A percentile compares a stretch with the other conserved stretches of the same genome.
These are phyloP conservation scores for Psilocybe tampanensis DNA, from an alignment of 768 basidiomycete genomes.

Conservation along the genomic window DNA sequence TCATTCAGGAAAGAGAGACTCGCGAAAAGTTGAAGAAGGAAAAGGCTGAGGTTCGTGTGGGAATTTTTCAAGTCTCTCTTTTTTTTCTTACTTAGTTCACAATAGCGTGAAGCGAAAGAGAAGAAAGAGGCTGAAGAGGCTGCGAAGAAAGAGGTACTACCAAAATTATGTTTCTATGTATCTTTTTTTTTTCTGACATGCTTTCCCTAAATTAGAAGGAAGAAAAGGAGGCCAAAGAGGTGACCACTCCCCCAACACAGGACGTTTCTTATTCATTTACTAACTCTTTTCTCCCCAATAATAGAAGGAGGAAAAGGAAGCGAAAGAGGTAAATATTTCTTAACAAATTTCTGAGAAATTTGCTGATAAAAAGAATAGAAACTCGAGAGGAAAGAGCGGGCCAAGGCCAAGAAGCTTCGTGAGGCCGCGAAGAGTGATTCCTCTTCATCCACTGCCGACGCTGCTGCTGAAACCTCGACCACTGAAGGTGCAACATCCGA, in stretches of 20 bases:
- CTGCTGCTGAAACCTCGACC: conserved; percentile 27
- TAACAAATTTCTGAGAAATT: neutral
- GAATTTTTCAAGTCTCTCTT: neutral
- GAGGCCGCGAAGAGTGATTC: conserved; percentile 48
- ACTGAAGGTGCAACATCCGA: conserved; percentile 31
- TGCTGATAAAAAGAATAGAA: conserved; percentile 39
- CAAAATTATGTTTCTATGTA: neutral
- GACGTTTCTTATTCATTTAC: conserved; percentile 10
- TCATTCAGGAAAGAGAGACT: conserved; percentile 79
- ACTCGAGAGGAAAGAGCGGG: conserved; percentile 48
- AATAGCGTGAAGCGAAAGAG: conserved; percentile 78
- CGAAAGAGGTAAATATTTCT: conserved; percentile 51
- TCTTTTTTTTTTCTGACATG: neutral
- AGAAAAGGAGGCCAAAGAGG: conserved; percentile 56
- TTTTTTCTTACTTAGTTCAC: conserved; percentile 14
- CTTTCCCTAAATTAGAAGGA: conserved; percentile 36
- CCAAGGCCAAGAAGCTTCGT: conserved; percentile 38
- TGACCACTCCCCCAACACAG: conserved; percentile 22
- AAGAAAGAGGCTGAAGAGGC: conserved; percentile 75
- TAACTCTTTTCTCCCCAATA: conserved; percentile 19
- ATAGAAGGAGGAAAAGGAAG: conserved; percentile 54
- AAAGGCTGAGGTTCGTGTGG: conserved; percentile 51
- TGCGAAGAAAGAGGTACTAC: conserved; percentile 54
- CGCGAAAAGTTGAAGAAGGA: conserved; percentile 86
- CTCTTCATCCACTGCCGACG: conserved; percentile 39